These are phyloP conservation scores for Monotropa hypopitys DNA, from an alignment of 179 eudicot genomes.

Conservation along the genomic window DNA sequence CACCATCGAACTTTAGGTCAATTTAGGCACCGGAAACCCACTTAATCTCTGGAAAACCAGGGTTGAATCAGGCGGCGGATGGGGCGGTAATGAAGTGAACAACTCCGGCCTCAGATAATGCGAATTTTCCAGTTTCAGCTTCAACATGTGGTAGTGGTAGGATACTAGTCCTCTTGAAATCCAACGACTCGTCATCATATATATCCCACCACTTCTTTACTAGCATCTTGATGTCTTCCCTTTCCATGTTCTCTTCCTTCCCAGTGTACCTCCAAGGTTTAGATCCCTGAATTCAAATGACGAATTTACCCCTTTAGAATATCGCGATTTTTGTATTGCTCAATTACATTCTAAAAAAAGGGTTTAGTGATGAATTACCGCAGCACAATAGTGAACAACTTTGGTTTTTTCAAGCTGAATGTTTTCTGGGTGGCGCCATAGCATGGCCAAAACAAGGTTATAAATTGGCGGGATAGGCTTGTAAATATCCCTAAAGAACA, in stretches of 20 bases:
- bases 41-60: no score
- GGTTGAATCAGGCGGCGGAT: constrained; percentile 38
- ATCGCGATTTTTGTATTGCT: no score
- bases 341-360: no score
- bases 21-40: no score
- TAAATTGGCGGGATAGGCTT: constrained; percentile 15
- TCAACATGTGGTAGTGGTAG: no score
- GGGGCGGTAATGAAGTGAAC: constrained; percentile 25
- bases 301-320: no score
- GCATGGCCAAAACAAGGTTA: constrained; percentile 22
- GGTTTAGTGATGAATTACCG: constrained; percentile 12
- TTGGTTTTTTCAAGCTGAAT: constrained; percentile 11
- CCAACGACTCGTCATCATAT: constrained; percentile 32
- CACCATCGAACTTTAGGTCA: no score
- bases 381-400: constrained; percentile 32
- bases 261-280: constrained; percentile 62
- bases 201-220: constrained; percentile 46
- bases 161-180: no score
- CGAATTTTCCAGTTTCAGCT: no score
- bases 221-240: constrained; percentile 47
- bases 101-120: constrained; percentile 27
- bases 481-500: constrained; percentile 14
- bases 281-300: constrained; percentile 41
- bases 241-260: constrained; percentile 51
- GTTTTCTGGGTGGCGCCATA: constrained; percentile 21